A percentile compares a stretch with the other conserved stretches of the same genome.
These are phyloP conservation scores for Mucor mucedo DNA, from an alignment of 371 early-diverging fungal species.

Conservation along the genomic window DNA sequence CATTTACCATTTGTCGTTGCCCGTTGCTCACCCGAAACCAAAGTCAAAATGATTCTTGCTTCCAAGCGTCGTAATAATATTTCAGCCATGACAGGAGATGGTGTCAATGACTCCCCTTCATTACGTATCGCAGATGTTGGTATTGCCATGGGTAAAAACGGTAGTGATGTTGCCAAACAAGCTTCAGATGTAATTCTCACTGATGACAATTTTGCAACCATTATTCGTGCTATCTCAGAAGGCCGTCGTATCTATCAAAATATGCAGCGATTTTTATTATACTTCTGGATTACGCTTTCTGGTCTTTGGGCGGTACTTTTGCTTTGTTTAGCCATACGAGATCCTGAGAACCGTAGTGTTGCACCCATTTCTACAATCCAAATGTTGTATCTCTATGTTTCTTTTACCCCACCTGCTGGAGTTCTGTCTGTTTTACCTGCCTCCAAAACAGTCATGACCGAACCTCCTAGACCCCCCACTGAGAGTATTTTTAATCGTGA, in stretches of 20 bases:
- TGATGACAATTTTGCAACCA: slow-evolving; percentile 87
- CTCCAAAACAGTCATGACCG: slow-evolving; percentile 78
- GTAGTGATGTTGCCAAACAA: slow-evolving; percentile 91
- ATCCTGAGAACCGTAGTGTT: slow-evolving; percentile 80
- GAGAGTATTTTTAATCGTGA: slow-evolving; percentile 65
- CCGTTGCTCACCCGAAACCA: slow-evolving; percentile 94
- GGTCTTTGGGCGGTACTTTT: slow-evolving; percentile 56
- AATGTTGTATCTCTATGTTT: slow-evolving; percentile 35
- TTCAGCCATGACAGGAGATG: slow-evolving; percentile 87
- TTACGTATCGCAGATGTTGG: slow-evolving; percentile 91
- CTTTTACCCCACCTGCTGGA: slow-evolving; percentile 78
- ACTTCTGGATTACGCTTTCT: slow-evolving; percentile 70
- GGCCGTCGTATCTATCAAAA: slow-evolving; percentile 91
- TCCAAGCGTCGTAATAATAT: slow-evolving; percentile 77
- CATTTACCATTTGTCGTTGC: slow-evolving; percentile 91
- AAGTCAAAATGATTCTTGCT: slow-evolving; percentile 94
- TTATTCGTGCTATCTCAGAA: slow-evolving; percentile 82
- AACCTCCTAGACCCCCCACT: slow-evolving; percentile 75
- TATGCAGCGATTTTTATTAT: slow-evolving; percentile 90
- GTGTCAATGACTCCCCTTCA: slow-evolving; percentile 93
- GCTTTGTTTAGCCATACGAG: slow-evolving; percentile 67
- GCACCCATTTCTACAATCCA: slow-evolving; percentile 49
- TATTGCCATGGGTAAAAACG: slow-evolving; percentile 90
- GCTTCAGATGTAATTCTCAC: slow-evolving; percentile 90
- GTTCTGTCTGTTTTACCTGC: slow-evolving; percentile 80